Base-by-base conservation (phyloP, 495 filamentous ascomycete genomes). In the Aspergillus kassunensis region DNA sequence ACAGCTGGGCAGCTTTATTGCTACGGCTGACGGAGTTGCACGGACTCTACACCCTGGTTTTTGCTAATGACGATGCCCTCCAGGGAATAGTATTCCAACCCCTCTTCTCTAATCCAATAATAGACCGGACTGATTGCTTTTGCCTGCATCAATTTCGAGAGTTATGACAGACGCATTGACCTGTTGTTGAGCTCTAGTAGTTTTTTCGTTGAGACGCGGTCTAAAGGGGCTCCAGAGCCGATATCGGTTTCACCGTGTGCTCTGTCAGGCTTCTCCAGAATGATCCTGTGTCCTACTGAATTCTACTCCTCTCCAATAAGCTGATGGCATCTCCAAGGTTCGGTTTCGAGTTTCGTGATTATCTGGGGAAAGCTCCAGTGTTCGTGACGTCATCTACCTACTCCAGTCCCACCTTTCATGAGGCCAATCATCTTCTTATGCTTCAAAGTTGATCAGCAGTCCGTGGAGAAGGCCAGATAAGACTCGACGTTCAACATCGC, bases 41-140 rank as follows among this genome's bases (percentile, higher is more conserved):
- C 44, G 44, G 44, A 46, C 44, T 34, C 30, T 21, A 46, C 18
- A 46, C 18, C 43, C 30, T 46, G 44, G 44, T 19, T 20, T 6
- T 44, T 4, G 25, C 31, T 35, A 35, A 30, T 34, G 44, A 35
- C 44, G 44, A 46, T 34, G 9, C 44, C 19, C 12, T 23, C 11
- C 29, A 35, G 44, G 44, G 44, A 46, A 46, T 46, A 35, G 44
- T 30, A 35, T n/a, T n/a, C n/a, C 30, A 46, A 46, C 44, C 44
- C 44, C 44, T 46, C 44, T 2, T 46, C 44, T 15, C 15, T 11
- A 12, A 35, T 35, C 44, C 44, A 46, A 34, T 46, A 16, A 19
- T 35, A 33, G 24, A 27, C 44, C 44, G 19, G 44, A n/a, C 35
- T 46, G 30, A 31, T 33, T n/a, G n/a, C 44, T 35, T 25, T 15